These are phyloP conservation scores for Vigna nakashimae DNA, from an alignment of 306 rosid species.

Conservation along the genomic window DNA sequence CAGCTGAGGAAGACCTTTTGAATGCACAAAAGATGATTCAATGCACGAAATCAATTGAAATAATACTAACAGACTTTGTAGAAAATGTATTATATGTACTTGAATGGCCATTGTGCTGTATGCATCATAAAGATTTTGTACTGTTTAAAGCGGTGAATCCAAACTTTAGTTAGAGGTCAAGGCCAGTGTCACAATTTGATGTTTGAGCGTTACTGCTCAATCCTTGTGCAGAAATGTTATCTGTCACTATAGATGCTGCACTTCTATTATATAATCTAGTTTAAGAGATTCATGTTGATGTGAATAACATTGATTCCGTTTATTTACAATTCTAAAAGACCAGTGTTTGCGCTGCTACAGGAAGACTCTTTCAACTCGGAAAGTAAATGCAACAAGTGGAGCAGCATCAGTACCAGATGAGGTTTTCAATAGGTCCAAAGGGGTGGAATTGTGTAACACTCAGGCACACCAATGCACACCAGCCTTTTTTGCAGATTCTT, in stretches of 20 bases:
- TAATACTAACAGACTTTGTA: background rate
- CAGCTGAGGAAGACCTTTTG: slow-evolving; percentile 1
- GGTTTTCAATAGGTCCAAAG: slow-evolving; percentile 89
- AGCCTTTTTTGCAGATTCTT: slow-evolving; percentile 93
- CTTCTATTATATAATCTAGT: background rate
- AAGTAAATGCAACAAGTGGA: slow-evolving; percentile 87
- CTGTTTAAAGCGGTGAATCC: slow-evolving; percentile 4
- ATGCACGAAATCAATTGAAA: background rate
- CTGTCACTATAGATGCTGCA: background rate
- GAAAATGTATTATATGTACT: background rate
- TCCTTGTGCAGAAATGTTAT: background rate
- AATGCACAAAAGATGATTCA: background rate
- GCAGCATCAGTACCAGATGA: slow-evolving; percentile 97
- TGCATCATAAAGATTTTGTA: background rate
- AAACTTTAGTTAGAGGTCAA: background rate
- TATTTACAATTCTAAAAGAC: slow-evolving; percentile 18
- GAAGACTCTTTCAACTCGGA: slow-evolving; percentile 85
- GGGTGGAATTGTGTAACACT: slow-evolving; percentile 91
- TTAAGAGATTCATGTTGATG: background rate
- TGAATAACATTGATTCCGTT: slow-evolving; percentile 22
- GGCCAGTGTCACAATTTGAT: background rate
- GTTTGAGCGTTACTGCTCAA: slow-evolving; percentile 11
- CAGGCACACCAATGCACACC: slow-evolving; percentile 94
- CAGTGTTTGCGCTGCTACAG: slow-evolving; percentile 44
- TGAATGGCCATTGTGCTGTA: background rate